Percentiles rank a stretch among this genome's conserved stretches.
Evolutionary conservation across 225 moss, liverwort and hornwort genomes (phyloP).

Genomic region (Straminergon stramineum): DNA sequence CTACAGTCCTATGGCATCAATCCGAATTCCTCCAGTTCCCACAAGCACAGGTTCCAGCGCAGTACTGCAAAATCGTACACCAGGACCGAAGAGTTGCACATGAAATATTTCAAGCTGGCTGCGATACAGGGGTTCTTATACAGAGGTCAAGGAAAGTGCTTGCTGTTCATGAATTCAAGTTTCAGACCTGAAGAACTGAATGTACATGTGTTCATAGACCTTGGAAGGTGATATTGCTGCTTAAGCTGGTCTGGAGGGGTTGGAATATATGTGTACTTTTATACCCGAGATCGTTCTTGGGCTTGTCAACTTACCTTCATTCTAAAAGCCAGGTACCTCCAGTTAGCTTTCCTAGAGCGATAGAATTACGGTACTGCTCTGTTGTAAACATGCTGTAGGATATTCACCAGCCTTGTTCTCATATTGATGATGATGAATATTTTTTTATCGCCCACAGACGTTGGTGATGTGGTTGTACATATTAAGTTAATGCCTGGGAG

Average conservation of each 20-base stretch:
- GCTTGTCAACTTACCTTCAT: background rate
- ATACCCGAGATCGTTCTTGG: background rate
- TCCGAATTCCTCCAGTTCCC: background rate
- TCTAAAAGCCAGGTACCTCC: background rate
- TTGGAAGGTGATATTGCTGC: background rate
- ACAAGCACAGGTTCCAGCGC: background rate
- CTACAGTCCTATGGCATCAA: background rate
- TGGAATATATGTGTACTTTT: background rate
- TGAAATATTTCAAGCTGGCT: background rate
- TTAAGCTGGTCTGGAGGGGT: background rate
- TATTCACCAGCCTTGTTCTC: constrained; percentile 6
- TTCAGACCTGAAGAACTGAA: background rate
- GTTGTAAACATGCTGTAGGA: constrained; percentile 4
- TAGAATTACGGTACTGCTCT: background rate
- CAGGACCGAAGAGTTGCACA: background rate
- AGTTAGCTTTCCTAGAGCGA: background rate
- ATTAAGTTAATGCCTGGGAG: background rate
- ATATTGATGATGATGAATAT: background rate
- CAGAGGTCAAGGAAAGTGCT: background rate
- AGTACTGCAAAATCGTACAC: background rate
- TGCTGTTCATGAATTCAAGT: background rate
- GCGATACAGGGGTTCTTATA: background rate
- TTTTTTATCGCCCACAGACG: constrained; percentile 5
- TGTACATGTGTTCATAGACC: background rate
- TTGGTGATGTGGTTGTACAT: constrained; percentile 23